Evolutionary conservation across 495 filamentous ascomycete species (phyloP).

Genomic region (Stereocaulon alpinum): DNA sequence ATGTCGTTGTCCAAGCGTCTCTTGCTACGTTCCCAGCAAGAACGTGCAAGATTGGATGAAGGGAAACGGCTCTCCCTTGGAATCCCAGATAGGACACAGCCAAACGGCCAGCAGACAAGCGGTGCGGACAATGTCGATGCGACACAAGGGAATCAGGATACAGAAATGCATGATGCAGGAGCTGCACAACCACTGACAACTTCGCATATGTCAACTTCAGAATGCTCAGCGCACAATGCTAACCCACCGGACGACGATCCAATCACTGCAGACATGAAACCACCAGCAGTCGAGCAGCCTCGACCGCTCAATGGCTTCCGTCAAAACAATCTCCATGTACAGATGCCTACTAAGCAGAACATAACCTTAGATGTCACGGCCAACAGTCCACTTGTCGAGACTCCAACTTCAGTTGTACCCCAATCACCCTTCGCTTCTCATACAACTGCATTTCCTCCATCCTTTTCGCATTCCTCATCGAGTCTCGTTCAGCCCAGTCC

Average conservation of each 20-base stretch:
- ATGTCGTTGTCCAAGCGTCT: constrained; percentile 35
- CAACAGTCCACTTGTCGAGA: constrained; percentile 28
- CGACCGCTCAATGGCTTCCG: constrained; percentile 27
- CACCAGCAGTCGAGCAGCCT: constrained; percentile 32
- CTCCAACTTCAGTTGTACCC: constrained; percentile 28
- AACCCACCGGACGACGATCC: background rate
- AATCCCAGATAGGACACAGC: background rate
- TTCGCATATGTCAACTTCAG: background rate
- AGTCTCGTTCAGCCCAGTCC: constrained; percentile 44
- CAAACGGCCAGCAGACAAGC: background rate
- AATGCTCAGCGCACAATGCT: background rate
- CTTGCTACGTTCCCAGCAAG: constrained; percentile 35
- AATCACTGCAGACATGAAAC: constrained; percentile 19
- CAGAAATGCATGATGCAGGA: constrained; percentile 29
- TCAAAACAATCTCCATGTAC: constrained; percentile 29
- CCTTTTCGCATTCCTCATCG: constrained; percentile 24
- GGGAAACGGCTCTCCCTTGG: constrained; percentile 8
- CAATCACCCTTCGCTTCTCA: constrained; percentile 27
- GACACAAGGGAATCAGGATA: constrained; percentile 24
- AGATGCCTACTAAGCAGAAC: constrained; percentile 30
- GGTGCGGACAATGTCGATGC: background rate
- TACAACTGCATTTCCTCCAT: constrained; percentile 17
- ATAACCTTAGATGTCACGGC: constrained; percentile 18
- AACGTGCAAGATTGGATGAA: constrained; percentile 32
- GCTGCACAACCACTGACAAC: constrained; percentile 1